These are phyloP conservation scores for Boletellus sp. DNA, from an alignment of 1,284 basidiomycete species.

Conservation along the genomic window DNA sequence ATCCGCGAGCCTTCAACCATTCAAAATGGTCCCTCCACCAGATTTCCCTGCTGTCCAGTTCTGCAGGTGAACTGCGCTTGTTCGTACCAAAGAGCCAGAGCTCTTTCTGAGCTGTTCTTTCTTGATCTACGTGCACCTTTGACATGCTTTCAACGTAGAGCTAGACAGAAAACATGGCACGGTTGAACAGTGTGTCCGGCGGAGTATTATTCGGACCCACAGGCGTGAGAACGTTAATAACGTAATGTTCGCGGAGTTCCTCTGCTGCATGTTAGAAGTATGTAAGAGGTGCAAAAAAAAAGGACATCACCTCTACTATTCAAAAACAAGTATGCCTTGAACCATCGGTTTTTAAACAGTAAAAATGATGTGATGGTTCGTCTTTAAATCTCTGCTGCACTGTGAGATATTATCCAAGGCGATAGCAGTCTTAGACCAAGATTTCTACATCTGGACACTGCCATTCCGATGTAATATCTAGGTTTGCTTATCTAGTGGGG, in stretches of 20 bases:
- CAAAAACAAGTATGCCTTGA: neutral
- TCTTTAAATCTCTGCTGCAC: neutral
- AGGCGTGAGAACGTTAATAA: too few species aligned
- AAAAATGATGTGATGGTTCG: neutral
- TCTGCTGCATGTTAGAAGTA: neutral
- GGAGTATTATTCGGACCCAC: too few species aligned
- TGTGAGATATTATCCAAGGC: neutral
- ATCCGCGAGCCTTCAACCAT: conserved; percentile 25
- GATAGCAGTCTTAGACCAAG: neutral
- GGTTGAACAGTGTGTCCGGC: neutral
- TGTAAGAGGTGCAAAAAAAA: neutral
- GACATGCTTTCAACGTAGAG: neutral
- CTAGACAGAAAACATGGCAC: neutral
- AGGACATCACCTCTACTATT: too few species aligned
- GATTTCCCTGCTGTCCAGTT: conserved; percentile 1
- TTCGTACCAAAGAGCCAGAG: conserved; percentile 3
- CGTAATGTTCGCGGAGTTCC: neutral
- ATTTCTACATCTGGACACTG: neutral
- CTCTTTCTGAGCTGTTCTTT: conserved; percentile 1
- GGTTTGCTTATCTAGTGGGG: neutral
- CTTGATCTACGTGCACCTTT: neutral
- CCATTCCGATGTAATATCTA: neutral
- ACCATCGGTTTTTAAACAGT: neutral
- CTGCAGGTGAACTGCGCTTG: neutral
- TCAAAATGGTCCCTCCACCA: conserved; percentile 13